Percentiles rank a stretch among this genome's conserved stretches.
These are phyloP conservation scores for Ophiocordyceps sinensis DNA, from an alignment of 2,329 filamentous ascomycete species.

Conservation along the genomic window DNA sequence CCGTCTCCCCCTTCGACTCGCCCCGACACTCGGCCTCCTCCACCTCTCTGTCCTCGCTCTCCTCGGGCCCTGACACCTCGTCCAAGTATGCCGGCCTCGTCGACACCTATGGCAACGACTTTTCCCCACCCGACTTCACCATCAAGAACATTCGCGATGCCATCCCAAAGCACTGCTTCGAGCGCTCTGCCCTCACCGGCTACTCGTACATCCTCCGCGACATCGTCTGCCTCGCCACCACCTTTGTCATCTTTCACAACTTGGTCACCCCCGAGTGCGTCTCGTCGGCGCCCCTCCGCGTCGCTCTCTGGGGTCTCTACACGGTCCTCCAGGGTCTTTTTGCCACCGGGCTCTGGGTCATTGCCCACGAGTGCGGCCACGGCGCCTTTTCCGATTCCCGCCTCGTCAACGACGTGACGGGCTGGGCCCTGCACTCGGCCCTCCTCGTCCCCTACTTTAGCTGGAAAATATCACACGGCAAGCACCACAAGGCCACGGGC, in stretches of 20 bases:
- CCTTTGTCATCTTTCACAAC: conserved; percentile 80
- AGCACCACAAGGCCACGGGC: conserved; percentile 98
- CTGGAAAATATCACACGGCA: conserved; percentile 98
- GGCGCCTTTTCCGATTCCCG: conserved; percentile 92
- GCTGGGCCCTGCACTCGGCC: conserved; percentile 79
- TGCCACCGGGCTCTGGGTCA: conserved; percentile 86
- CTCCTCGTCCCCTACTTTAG: conserved; percentile 95
- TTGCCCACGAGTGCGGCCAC: conserved; percentile 97
- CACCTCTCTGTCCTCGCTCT: conserved; percentile 84
- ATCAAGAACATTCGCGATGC: conserved; percentile 96
- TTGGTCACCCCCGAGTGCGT: conserved; percentile 77
- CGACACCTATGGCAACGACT: conserved; percentile 91
- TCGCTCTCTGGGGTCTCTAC: conserved; percentile 47
- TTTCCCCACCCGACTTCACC: conserved; percentile 85
- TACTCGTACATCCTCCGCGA: conserved; percentile 79
- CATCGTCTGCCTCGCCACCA: conserved; percentile 52
- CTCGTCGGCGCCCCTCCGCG: conserved; percentile 52
- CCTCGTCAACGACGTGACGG: conserved; percentile 78
- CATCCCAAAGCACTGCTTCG: conserved; percentile 93
- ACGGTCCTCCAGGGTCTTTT: conserved; percentile 84
- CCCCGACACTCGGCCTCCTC: conserved; percentile 57
- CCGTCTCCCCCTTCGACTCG: conserved; percentile 43
- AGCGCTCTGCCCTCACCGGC: conserved; percentile 65
- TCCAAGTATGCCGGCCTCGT: conserved; percentile 50
- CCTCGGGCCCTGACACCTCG: conserved; percentile 39